Evolutionary conservation across 176 grass and related monocot genomes (phyloP).

Genomic region (Poa pratensis): DNA sequence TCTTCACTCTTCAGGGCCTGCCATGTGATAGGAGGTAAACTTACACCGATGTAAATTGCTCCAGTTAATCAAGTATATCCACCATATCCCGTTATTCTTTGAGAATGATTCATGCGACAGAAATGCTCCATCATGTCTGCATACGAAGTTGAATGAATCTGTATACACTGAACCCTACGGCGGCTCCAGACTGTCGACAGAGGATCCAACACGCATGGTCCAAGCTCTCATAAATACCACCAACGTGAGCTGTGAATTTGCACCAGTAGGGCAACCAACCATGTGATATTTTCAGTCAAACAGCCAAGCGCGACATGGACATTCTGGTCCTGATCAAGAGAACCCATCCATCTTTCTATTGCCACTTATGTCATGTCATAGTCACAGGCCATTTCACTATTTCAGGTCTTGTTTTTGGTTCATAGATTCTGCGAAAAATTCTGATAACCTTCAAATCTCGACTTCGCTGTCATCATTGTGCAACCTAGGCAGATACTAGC

Average conservation of each 20-base stretch:
- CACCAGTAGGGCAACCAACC: conserved; percentile 9
- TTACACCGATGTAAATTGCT: conserved; percentile 47
- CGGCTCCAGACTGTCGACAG: conserved; percentile 42
- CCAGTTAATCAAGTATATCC: conserved; percentile 20
- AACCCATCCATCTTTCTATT: conserved; percentile 16
- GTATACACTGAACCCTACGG: conserved; percentile 10
- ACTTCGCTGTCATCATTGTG: neutral
- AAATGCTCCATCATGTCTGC: too few species aligned
- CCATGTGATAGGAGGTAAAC: conserved; percentile 42
- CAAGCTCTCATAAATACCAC: conserved; percentile 44
- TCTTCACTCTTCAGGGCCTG: conserved; percentile 19
- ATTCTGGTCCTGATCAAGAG: conserved; percentile 27
- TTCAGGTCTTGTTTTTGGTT: too few species aligned
- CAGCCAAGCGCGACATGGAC: neutral
- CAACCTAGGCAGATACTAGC: neutral
- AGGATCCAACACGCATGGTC: conserved; percentile 43
- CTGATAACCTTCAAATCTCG: neutral
- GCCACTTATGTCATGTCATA: neutral
- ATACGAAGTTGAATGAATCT: neutral
- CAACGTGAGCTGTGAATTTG: conserved; percentile 33
- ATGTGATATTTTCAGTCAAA: conserved; percentile 44
- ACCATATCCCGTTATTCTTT: conserved; percentile 18
- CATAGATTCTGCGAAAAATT: neutral
- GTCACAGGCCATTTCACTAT: too few species aligned
- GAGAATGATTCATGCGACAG: neutral